These are phyloP conservation scores for Chaetomiaceae sp. DNA, from an alignment of 2,329 filamentous ascomycete species.

Conservation along the genomic window DNA sequence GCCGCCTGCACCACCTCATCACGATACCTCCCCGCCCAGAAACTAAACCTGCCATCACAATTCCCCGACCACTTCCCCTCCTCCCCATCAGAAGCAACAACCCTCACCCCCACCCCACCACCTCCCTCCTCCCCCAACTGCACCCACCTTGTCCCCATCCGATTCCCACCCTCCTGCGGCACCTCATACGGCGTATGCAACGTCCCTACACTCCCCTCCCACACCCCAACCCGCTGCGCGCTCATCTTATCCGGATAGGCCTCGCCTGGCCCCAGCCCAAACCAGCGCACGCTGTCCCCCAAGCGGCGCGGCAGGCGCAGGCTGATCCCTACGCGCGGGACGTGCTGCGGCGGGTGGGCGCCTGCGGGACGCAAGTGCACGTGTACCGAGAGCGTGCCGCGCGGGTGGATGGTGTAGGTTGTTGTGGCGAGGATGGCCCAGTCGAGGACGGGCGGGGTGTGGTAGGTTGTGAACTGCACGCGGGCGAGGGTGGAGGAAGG, in stretches of 20 bases:
- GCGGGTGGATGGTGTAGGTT: slow-evolving; percentile 44
- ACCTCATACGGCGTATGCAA: slow-evolving; percentile 58
- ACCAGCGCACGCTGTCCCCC: slow-evolving; percentile 46
- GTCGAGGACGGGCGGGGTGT: slow-evolving; percentile 54
- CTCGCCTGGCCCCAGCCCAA: slow-evolving; percentile 58
- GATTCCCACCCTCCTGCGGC: slow-evolving; percentile 62
- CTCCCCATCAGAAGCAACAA: slow-evolving; percentile 22
- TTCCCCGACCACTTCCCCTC: slow-evolving; percentile 33
- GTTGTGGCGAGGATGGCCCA: slow-evolving; percentile 50
- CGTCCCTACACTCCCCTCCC: slow-evolving; percentile 34
- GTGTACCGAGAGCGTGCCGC: slow-evolving; percentile 41
- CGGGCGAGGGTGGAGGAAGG: too few species aligned
- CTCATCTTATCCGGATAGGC: slow-evolving; percentile 58
- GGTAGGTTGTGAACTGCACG: slow-evolving; percentile 43
- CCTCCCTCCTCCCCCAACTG: slow-evolving; percentile 23
- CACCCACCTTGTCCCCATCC: slow-evolving; percentile 55
- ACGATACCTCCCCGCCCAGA: slow-evolving; percentile 50
- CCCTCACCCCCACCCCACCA: slow-evolving; percentile 26
- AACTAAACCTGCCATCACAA: slow-evolving; percentile 40
- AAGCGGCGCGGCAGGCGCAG: slow-evolving; percentile 44
- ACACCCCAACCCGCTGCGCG: slow-evolving; percentile 48
- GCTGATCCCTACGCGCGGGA: slow-evolving; percentile 58
- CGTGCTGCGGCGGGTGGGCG: slow-evolving; percentile 40
- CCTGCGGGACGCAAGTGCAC: slow-evolving; percentile 41
- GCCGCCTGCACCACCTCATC: slow-evolving; percentile 49